Evolutionary conservation across 2,329 filamentous ascomycete genomes (phyloP).

Genomic region (Pyrenophora seminiperda): DNA sequence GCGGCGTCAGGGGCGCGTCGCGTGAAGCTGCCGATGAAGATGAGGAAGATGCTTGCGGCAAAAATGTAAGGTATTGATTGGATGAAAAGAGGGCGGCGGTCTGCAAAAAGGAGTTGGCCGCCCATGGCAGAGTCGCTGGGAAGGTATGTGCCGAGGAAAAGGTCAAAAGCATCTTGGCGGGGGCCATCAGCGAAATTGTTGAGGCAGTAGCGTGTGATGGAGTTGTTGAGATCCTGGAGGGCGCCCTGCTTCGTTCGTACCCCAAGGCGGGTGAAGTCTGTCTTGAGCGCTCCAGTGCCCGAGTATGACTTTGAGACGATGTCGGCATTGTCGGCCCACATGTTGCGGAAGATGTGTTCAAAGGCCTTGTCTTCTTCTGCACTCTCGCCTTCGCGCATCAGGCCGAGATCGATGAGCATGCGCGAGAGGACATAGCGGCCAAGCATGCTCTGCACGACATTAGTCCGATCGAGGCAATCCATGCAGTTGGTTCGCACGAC

Average conservation of each 20-base stretch:
- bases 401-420: constrained; percentile 82
- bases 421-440: constrained; percentile 86
- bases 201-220: constrained; percentile 82
- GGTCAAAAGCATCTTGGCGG: constrained; percentile 90
- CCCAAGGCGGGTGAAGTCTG: constrained; percentile 94
- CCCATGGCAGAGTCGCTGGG: constrained; percentile 74
- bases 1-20: constrained; percentile 72
- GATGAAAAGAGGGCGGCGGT: constrained; percentile 82
- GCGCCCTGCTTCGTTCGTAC: constrained; percentile 84
- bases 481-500: constrained; percentile 98
- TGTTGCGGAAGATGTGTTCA: constrained; percentile 90
- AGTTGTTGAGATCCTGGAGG: constrained; percentile 85
- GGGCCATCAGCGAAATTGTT: constrained; percentile 97
- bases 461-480: constrained; percentile 97
- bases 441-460: constrained; percentile 97
- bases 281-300: constrained; percentile 96
- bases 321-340: constrained; percentile 98
- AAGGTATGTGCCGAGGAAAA: constrained; percentile 87
- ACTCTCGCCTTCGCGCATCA: constrained; percentile 75
- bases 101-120: constrained; percentile 76
- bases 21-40: constrained; percentile 76
- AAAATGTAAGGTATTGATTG: constrained; percentile 94
- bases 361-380: constrained; percentile 82
- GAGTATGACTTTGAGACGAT: constrained; percentile 92
- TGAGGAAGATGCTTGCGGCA: constrained; percentile 82